Evolutionary conservation across 139 green algal species (phyloP).

Genomic region (Closterium sp.): DNA sequence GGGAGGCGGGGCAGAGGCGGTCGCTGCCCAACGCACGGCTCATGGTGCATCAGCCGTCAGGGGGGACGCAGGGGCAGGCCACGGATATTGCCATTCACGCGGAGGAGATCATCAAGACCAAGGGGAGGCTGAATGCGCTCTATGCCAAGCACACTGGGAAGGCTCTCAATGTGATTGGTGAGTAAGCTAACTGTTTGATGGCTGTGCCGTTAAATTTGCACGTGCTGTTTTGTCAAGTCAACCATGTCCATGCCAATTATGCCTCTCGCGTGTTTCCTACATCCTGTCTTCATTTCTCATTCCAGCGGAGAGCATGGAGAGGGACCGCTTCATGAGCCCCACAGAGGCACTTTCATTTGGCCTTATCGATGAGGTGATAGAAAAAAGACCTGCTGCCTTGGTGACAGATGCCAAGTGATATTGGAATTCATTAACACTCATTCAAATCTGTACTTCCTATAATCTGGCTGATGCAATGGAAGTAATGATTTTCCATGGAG

Average conservation of each 20-base stretch:
- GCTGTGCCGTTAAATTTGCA: background rate
- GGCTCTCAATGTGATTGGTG: conserved; percentile 30
- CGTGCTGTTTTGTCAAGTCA: background rate
- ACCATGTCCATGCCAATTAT: background rate
- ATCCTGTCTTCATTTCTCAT: background rate
- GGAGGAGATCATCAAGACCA: conserved; percentile 82
- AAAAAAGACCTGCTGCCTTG: conserved; percentile 9
- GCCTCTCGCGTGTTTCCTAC: background rate
- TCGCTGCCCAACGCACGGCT: conserved; percentile 86
- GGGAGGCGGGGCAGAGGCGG: conserved; percentile 65
- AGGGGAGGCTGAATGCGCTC: conserved; percentile 71
- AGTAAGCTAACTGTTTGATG: no score
- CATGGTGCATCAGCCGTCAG: conserved; percentile 90
- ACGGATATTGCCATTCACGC: conserved; percentile 89
- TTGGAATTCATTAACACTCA: no score
- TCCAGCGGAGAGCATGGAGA: conserved; percentile 26
- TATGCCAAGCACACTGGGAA: conserved; percentile 84
- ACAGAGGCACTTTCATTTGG: conserved; percentile 22
- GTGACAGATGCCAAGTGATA: conserved; percentile 6
- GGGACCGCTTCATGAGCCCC: conserved; percentile 30
- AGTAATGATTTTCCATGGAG: no score
- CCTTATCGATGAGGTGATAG: conserved; percentile 36
- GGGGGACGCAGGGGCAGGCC: conserved; percentile 76
- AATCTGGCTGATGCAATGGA: no score
- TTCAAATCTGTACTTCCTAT: no score